A percentile compares a stretch with the other conserved stretches of the same genome.
Evolutionary conservation across 2,329 filamentous ascomycete species (phyloP).

Genomic region (Penicillium sclerotiorum): DNA sequence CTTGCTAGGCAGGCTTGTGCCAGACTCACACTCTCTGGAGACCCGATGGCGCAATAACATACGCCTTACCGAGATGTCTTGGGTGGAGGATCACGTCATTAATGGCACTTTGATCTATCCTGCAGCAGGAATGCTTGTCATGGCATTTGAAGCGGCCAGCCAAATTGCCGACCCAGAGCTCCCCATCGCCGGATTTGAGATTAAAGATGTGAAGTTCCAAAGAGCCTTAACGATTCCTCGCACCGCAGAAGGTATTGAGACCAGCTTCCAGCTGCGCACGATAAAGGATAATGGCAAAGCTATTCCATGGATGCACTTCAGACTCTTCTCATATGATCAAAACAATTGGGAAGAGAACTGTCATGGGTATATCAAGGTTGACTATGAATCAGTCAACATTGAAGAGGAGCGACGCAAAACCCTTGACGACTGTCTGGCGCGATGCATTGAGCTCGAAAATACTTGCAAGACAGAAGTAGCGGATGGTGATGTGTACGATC

Average conservation of each 20-base stretch:
- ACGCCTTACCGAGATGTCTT: background rate
- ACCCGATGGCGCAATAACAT: background rate
- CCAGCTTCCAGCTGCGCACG: background rate
- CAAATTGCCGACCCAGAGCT: background rate
- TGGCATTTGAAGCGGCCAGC: background rate
- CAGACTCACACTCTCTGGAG: background rate
- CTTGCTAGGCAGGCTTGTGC: background rate
- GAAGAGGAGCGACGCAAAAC: too few relatives aligned
- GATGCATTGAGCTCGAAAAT: background rate
- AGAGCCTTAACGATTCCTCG: background rate
- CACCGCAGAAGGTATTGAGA: background rate
- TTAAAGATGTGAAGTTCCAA: background rate
- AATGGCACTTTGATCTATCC: background rate
- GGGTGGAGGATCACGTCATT: background rate
- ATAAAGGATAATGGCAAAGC: background rate
- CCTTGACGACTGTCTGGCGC: background rate
- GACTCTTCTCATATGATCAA: background rate
- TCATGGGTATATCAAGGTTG: background rate
- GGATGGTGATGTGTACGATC: background rate
- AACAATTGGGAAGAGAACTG: background rate
- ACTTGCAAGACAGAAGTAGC: background rate
- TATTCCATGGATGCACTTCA: background rate
- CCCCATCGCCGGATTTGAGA: background rate
- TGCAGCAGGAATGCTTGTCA: background rate
- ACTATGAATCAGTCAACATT: too few relatives aligned